Evolutionary conservation across 2,329 filamentous ascomycete genomes (phyloP).

Genomic region (Fusarium euwallaceae): DNA sequence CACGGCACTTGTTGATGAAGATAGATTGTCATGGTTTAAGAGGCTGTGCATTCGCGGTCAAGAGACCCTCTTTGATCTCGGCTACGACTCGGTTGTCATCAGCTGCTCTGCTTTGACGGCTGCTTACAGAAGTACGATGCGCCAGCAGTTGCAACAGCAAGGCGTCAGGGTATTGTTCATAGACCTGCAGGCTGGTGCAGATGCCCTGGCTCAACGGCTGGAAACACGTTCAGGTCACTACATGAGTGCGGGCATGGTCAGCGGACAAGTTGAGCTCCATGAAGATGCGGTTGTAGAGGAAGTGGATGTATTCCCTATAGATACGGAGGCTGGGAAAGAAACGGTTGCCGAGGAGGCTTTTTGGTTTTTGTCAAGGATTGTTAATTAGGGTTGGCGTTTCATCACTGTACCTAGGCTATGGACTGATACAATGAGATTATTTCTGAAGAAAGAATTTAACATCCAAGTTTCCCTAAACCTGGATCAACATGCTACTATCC

Average conservation of each 20-base stretch:
- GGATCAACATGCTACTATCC: neutral
- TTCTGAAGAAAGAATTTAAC: no score
- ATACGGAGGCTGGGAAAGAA: neutral
- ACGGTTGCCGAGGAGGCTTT: neutral
- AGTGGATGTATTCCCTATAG: neutral
- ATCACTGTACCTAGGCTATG: neutral
- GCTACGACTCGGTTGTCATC: conserved; percentile 48
- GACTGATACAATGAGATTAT: no score
- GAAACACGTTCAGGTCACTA: conserved; percentile 1
- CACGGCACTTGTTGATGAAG: conserved; percentile 50
- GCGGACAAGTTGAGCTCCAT: neutral
- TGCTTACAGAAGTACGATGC: conserved; percentile 51
- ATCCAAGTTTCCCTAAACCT: neutral
- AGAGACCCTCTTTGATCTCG: conserved; percentile 45
- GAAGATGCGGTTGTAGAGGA: neutral
- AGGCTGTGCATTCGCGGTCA: conserved; percentile 42
- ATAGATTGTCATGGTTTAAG: conserved; percentile 50
- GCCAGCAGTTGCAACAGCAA: conserved; percentile 33
- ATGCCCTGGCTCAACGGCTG: conserved; percentile 48
- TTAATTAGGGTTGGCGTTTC: neutral
- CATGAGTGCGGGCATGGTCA: neutral
- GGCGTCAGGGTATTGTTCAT: conserved; percentile 50
- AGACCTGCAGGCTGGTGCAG: conserved; percentile 50
- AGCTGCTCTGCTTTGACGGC: conserved; percentile 56
- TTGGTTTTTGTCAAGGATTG: neutral